Evolutionary conservation across 768 basidiomycete genomes (phyloP), one percentile per base, ranked within the genome.

Genomic region (Boletus bicolor): DNA sequence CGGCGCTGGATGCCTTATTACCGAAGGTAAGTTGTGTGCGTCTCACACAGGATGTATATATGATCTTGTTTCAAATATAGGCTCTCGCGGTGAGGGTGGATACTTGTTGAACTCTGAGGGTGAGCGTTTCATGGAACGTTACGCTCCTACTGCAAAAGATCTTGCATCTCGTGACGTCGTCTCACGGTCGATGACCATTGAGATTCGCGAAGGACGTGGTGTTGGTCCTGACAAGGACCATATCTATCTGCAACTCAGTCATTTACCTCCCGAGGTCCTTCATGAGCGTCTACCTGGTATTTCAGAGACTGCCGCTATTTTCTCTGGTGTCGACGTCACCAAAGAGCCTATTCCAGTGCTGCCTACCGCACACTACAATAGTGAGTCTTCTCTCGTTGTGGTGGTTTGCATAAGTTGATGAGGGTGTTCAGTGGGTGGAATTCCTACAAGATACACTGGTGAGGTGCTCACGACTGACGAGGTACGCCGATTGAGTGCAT

Each of bases 71-170:
- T 44, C 8, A 32, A 51, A 19, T 10, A 39, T 62, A 94, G 95
- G 95, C 64, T 98, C 97, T 63, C 93, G 97, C 72, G 97, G 97
- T 67, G 97, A 99, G 75, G 97, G 97, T 77, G 97, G 97, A 60
- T 98, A 98, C 77, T 81, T 99, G 61, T 78, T 99, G 70, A 98
- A 99, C 79, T 91, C 93, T 9, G 89, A 98, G 79, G 97, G 97
- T 71, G 97, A 99, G 75, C 90, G 97, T 56, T 99, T 99, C 81
- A 99, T 99, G 97, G 96, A 98, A 75, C 92, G 96, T 73, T 98
- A 98, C 73, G 97, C 97, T 0, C 97, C 97, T 10, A 98, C 96
- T 43, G 97, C 97, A 59, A 98, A 98, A 81, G 97, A 99, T 80
- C 84, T 99, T 63, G 97, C 97, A 41, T 99, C 97, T 44, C 94